These are phyloP conservation scores for Eimeria maxima DNA, from an alignment of 169 alveolate species.

Conservation along the genomic window DNA sequence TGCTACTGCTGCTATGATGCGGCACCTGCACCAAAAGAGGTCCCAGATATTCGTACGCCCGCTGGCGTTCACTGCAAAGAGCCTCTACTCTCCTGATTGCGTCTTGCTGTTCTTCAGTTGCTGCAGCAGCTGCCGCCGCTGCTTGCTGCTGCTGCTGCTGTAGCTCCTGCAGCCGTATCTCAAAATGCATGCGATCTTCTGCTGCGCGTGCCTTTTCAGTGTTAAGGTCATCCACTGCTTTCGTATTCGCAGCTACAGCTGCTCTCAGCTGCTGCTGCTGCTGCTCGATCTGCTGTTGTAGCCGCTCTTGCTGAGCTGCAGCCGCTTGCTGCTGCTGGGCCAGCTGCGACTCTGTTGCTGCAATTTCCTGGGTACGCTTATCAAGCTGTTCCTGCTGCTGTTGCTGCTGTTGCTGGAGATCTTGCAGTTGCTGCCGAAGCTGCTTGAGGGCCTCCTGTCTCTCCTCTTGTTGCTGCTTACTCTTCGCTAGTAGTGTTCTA, in stretches of 20 bases:
- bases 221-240: constrained; percentile 49
- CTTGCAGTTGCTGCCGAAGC: constrained; percentile 64
- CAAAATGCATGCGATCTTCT: constrained; percentile 53
- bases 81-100: constrained; percentile 65
- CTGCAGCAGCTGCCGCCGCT: constrained; percentile 55
- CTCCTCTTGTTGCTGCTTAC: constrained; percentile 75
- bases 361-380: constrained; percentile 34
- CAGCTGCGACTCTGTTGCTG: constrained; percentile 57
- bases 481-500: constrained; percentile 15
- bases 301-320: constrained; percentile 65
- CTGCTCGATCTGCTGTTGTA: constrained; percentile 54
- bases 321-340: constrained; percentile 62
- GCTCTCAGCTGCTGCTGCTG: constrained; percentile 75
- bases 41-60: constrained; percentile 67
- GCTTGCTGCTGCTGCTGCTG: constrained; percentile 71
- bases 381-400: constrained; percentile 62
- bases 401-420: constrained; percentile 51
- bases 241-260: constrained; percentile 50
- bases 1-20: constrained; percentile 55
- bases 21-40: constrained; percentile 38
- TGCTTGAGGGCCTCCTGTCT: constrained; percentile 39
- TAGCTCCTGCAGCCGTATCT: constrained; percentile 72
- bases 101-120: constrained; percentile 61
- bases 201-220: constrained; percentile 76
- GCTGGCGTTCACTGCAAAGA: constrained; percentile 61